Conservation (phyloP, 2,329 filamentous ascomycete species). For the Didymella glomerata region DNA sequence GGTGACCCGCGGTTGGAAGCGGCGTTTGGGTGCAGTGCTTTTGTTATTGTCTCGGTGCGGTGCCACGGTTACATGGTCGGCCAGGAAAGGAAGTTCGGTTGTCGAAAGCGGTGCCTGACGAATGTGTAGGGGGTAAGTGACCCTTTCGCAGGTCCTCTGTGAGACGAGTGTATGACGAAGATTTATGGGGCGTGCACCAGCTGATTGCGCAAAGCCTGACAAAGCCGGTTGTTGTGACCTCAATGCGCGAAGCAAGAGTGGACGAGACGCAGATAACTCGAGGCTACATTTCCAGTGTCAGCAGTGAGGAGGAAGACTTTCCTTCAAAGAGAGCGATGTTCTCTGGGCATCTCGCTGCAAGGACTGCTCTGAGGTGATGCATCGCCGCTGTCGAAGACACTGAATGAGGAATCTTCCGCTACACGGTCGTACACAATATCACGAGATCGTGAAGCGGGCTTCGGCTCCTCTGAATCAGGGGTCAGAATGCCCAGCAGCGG, state of each 20-base stretch:
- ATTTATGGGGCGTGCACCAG: background rate
- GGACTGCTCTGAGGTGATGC: background rate
- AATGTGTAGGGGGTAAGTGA: background rate
- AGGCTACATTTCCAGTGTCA: background rate
- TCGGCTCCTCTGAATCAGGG: slow-evolving; percentile 6
- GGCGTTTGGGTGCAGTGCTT: background rate
- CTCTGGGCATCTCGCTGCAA: background rate
- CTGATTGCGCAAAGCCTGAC: background rate
- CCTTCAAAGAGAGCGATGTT: background rate
- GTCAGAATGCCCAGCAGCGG: background rate
- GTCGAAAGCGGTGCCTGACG: slow-evolving; percentile 8
- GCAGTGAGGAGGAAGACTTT: background rate
- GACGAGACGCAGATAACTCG: background rate
- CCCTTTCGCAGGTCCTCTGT: background rate
- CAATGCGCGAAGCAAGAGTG: background rate
- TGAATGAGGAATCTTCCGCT: background rate
- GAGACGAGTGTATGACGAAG: background rate
- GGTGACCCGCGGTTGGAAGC: background rate
- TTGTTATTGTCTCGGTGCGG: slow-evolving; percentile 10
- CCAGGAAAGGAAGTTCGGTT: slow-evolving; percentile 13
- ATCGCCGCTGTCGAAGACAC: background rate
- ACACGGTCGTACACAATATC: background rate
- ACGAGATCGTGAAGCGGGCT: background rate
- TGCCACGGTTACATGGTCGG: slow-evolving; percentile 18
- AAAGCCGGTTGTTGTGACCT: background rate